Conservation (phyloP, 495 filamentous ascomycete genomes). For the Penicillium cosmopolitanum region DNA sequence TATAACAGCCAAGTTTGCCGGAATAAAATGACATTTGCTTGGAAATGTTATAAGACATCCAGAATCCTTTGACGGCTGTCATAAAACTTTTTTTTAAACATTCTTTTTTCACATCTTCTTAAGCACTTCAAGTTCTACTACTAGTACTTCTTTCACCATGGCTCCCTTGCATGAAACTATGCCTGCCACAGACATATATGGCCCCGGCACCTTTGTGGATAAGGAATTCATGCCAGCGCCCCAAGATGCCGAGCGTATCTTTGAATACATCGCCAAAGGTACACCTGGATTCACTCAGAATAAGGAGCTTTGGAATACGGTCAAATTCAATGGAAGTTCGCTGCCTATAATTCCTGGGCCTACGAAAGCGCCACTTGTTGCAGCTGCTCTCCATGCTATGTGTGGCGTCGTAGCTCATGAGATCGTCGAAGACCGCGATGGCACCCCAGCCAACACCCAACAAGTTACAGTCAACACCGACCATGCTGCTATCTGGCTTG, state of each 20-base stretch:
- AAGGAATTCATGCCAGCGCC: constrained; percentile 27
- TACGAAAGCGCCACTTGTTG: constrained; percentile 27
- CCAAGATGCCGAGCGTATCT: constrained; percentile 30
- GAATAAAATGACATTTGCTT: background rate
- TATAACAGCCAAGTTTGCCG: background rate
- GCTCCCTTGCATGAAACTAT: constrained; percentile 23
- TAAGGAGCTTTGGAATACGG: constrained; percentile 26
- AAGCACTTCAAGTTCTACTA: no score
- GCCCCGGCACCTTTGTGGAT: constrained; percentile 35
- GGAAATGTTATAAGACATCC: background rate
- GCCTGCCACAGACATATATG: constrained; percentile 31
- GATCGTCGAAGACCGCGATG: constrained; percentile 29
- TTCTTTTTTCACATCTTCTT: no score
- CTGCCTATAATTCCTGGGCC: constrained; percentile 33
- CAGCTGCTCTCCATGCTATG: constrained; percentile 39
- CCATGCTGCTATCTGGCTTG: constrained; percentile 37
- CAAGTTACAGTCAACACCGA: constrained; percentile 33
- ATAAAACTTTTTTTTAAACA: background rate
- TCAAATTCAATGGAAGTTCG: constrained; percentile 28
- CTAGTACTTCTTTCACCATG: background rate
- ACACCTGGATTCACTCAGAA: constrained; percentile 34
- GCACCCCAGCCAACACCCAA: constrained; percentile 8
- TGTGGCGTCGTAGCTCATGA: constrained; percentile 34
- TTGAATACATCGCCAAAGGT: constrained; percentile 24
- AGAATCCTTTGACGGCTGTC: background rate